Evolutionary conservation across 75 land plant genomes (phyloP).

Genomic region (Cryptomeria japonica): DNA sequence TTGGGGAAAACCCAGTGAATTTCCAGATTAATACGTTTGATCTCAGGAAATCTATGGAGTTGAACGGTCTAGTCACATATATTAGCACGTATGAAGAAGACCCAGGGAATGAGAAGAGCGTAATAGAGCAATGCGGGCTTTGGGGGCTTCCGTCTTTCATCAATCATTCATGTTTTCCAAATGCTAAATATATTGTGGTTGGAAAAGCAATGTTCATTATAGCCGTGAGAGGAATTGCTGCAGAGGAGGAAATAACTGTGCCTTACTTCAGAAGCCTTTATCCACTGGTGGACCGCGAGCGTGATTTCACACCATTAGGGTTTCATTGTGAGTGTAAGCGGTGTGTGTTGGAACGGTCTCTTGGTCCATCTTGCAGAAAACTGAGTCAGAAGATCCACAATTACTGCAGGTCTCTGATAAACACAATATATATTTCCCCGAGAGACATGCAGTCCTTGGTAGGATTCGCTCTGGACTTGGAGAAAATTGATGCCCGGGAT

Average conservation of each 20-base stretch:
- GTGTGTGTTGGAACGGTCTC: constrained; percentile 10
- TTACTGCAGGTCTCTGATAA: too few relatives aligned
- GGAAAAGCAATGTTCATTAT: constrained; percentile 18
- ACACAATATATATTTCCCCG: too few relatives aligned
- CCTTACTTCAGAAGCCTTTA: constrained; percentile 3
- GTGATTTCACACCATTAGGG: not conserved
- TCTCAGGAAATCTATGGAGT: too few relatives aligned
- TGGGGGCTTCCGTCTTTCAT: constrained; percentile 19
- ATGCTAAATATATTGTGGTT: not conserved
- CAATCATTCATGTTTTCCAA: constrained; percentile 21
- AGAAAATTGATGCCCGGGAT: too few relatives aligned
- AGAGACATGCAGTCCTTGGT: too few relatives aligned
- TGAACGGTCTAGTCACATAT: too few relatives aligned
- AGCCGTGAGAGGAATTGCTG: not conserved
- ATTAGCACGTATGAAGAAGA: too few relatives aligned
- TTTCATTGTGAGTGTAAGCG: constrained; percentile 15
- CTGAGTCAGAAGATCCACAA: too few relatives aligned
- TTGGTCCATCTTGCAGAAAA: not conserved
- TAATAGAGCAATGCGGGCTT: not conserved
- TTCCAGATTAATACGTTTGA: too few relatives aligned
- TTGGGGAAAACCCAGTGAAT: too few relatives aligned
- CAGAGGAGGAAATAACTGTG: constrained; percentile 15
- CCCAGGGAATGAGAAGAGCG: too few relatives aligned
- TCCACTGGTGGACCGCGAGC: not conserved
- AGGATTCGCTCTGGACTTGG: too few relatives aligned